Conservation (phyloP, 768 basidiomycete species). For the Exidia glandulosa region DNA sequence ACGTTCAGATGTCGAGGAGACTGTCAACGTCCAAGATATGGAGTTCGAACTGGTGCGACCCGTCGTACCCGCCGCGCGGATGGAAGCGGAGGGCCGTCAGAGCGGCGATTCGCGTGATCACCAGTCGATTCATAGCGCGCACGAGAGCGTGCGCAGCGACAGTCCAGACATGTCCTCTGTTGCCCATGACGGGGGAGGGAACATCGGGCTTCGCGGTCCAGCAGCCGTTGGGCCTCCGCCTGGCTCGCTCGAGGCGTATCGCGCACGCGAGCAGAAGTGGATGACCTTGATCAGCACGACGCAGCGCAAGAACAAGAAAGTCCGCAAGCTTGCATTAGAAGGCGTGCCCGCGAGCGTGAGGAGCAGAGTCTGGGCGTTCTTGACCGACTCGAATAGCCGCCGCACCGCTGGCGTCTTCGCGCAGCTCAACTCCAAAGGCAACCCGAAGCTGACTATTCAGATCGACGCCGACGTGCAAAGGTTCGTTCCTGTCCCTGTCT, state of each 20-base stretch:
- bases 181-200: slow-evolving; percentile 2
- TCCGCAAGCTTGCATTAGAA: slow-evolving; percentile 62
- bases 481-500: slow-evolving; percentile 12
- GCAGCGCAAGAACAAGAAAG: slow-evolving; percentile 69
- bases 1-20: slow-evolving; percentile 30
- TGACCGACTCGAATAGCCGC: slow-evolving; percentile 67
- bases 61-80: slow-evolving; percentile 6
- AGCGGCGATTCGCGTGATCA: slow-evolving; percentile 44
- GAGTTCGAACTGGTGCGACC: slow-evolving; percentile 74
- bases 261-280: slow-evolving; percentile 71
- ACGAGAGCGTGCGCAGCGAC: slow-evolving; percentile 46
- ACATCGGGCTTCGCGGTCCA: neutral
- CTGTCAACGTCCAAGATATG: slow-evolving; percentile 67
- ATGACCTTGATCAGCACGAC: slow-evolving; percentile 37
- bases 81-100: slow-evolving; percentile 17
- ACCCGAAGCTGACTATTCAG: slow-evolving; percentile 34
- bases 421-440: slow-evolving; percentile 46
- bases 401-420: slow-evolving; percentile 58
- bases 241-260: slow-evolving; percentile 42
- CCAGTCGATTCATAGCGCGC: slow-evolving; percentile 31
- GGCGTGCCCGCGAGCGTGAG: slow-evolving; percentile 73
- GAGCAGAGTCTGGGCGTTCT: slow-evolving; percentile 73
- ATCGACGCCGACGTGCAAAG: slow-evolving; percentile 49
- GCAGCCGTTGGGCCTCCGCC: neutral
- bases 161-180: slow-evolving; percentile 27